Conservation (phyloP, 495 filamentous ascomycete species). For the Chaetomidium leptoderma region DNA sequence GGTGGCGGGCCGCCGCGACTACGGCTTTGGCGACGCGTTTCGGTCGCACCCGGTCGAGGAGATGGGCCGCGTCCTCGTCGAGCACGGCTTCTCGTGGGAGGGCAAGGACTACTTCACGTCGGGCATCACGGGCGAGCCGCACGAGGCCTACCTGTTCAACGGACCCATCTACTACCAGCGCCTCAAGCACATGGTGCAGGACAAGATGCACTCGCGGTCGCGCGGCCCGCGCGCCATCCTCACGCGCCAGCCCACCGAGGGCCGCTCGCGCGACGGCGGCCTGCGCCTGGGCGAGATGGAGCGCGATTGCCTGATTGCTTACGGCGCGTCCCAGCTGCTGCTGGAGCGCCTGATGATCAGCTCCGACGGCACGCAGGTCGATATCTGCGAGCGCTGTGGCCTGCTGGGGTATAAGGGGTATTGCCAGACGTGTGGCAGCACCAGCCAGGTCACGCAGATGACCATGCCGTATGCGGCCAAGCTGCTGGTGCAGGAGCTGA, state of each 20-base stretch:
- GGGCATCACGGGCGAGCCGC: slow-evolving; percentile 88
- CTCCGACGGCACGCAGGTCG: slow-evolving; percentile 82
- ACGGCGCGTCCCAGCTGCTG: slow-evolving; percentile 86
- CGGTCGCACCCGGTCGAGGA: slow-evolving; percentile 86
- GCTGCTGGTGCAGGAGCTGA: slow-evolving; percentile 89
- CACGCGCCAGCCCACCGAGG: slow-evolving; percentile 94
- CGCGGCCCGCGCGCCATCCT: slow-evolving; percentile 85
- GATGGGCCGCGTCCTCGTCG: slow-evolving; percentile 78
- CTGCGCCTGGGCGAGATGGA: slow-evolving; percentile 98
- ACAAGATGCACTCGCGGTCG: slow-evolving; percentile 97
- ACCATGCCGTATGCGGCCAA: slow-evolving; percentile 99
- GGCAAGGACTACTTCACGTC: slow-evolving; percentile 95
- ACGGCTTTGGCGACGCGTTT: slow-evolving; percentile 87
- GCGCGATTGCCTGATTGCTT: slow-evolving; percentile 93
- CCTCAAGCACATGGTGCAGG: slow-evolving; percentile 99
- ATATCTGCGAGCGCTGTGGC: slow-evolving; percentile 88
- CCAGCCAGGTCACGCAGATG: slow-evolving; percentile 76
- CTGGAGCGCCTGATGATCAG: slow-evolving; percentile 93
- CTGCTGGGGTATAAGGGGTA: slow-evolving; percentile 92
- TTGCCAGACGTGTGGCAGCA: slow-evolving; percentile 85
- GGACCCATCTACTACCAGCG: slow-evolving; percentile 99
- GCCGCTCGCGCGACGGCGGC: slow-evolving; percentile 86
- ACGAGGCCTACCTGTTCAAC: slow-evolving; percentile 96
- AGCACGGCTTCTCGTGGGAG: slow-evolving; percentile 88
- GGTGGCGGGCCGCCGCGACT: slow-evolving; percentile 68